phyloP scores from a whole-genome alignment of 768 basidiomycete genomes.

The Tremella mesenterica region DNA sequence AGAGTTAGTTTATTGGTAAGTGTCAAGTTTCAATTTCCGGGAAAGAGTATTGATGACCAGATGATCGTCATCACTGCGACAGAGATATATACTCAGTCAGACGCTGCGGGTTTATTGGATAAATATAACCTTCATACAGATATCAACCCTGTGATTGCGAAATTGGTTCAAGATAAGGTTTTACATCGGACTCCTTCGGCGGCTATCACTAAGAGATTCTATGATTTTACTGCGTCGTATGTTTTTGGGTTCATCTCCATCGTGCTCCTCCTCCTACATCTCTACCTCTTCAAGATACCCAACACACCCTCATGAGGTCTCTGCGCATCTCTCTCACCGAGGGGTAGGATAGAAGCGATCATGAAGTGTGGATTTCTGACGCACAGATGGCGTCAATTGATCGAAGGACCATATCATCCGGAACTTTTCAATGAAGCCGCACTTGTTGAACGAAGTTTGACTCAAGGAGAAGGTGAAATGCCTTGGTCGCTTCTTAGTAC shows the following conservation, averaged over 20 bases:
- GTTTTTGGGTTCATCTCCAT: slow-evolving; percentile 49
- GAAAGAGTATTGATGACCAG: slow-evolving; percentile 46
- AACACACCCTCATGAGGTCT: too few relatives aligned
- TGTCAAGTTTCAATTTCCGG: too few relatives aligned
- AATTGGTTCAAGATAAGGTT: slow-evolving; percentile 58
- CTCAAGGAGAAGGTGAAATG: slow-evolving; percentile 51
- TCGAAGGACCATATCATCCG: slow-evolving; percentile 56
- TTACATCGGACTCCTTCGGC: slow-evolving; percentile 52
- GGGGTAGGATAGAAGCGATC: too few relatives aligned
- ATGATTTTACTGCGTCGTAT: slow-evolving; percentile 36
- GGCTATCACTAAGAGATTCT: slow-evolving; percentile 10
- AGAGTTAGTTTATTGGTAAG: too few relatives aligned
- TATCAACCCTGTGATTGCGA: slow-evolving; percentile 54
- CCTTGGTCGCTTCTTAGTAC: slow-evolving; percentile 72
- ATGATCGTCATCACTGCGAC: slow-evolving; percentile 67
- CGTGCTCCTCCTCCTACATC: background rate
- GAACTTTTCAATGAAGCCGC: slow-evolving; percentile 67
- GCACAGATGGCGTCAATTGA: slow-evolving; percentile 52
- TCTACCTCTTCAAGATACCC: too few relatives aligned
- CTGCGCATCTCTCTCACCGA: too few relatives aligned
- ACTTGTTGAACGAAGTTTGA: slow-evolving; percentile 55
- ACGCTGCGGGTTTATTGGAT: slow-evolving; percentile 54
- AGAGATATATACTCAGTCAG: slow-evolving; percentile 59
- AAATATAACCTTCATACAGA: slow-evolving; percentile 32
- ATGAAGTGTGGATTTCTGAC: too few relatives aligned